A percentile compares a stretch with the other conserved stretches of the same genome.
Evolutionary conservation across 164 flowering plant species (phyloP).

Genomic region (Tinospora cordifolia): DNA sequence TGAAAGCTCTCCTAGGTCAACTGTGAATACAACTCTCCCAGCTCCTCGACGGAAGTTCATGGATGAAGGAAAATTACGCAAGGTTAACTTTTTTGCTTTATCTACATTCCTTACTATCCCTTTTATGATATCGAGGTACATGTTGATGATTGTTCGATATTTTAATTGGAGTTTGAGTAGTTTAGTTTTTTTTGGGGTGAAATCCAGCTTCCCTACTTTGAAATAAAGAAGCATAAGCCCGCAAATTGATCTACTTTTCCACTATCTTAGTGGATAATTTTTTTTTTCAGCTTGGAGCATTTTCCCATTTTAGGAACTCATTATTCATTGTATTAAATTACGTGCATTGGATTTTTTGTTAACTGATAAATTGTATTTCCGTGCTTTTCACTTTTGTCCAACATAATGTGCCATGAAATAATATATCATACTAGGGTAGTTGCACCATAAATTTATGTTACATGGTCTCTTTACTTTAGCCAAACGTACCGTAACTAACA

Average conservation of each 20-base stretch:
- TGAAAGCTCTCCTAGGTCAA: slow-evolving; percentile 66
- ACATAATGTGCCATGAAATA: neutral
- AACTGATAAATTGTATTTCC: neutral
- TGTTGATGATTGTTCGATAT: neutral
- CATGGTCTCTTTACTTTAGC: too few species aligned
- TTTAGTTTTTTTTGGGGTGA: too few species aligned
- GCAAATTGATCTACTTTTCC: too few species aligned
- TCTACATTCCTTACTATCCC: neutral
- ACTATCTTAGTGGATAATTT: too few species aligned
- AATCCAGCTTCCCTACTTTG: too few species aligned
- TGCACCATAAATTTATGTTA: too few species aligned
- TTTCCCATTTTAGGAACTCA: too few species aligned
- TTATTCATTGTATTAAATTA: too few species aligned
- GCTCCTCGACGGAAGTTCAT: slow-evolving; percentile 90
- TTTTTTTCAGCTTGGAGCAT: too few species aligned
- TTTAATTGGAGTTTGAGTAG: too few species aligned
- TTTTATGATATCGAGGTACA: neutral
- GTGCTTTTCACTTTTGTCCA: neutral
- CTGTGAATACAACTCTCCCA: slow-evolving; percentile 59
- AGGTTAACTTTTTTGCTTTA: slow-evolving; percentile 39
- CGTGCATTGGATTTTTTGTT: too few species aligned
- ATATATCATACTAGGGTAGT: neutral
- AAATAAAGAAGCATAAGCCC: too few species aligned
- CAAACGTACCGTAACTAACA: neutral
- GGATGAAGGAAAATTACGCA: slow-evolving; percentile 94